Evolutionary conservation across 2,329 filamentous ascomycete species (phyloP).

Genomic region (Simplicillium sp.): DNA sequence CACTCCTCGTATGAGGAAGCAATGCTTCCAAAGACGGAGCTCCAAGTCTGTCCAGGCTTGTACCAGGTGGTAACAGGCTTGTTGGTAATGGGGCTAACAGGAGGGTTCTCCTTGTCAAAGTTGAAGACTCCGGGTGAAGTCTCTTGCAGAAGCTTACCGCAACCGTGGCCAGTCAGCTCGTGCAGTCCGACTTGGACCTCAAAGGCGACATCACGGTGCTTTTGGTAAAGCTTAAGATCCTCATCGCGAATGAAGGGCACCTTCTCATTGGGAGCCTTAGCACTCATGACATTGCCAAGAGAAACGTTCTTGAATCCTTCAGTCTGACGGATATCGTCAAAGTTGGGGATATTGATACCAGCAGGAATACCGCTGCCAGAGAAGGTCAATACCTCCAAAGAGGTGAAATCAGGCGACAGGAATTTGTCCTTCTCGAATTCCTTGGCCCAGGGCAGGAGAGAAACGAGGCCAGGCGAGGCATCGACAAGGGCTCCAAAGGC

Average conservation of each 20-base stretch:
- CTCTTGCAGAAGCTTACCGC: slow-evolving; percentile 88
- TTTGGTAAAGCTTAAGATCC: slow-evolving; percentile 70
- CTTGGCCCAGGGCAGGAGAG: slow-evolving; percentile 75
- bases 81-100: slow-evolving; percentile 67
- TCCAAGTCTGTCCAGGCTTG: slow-evolving; percentile 92
- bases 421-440: slow-evolving; percentile 97
- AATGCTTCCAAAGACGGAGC: slow-evolving; percentile 79
- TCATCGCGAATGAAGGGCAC: slow-evolving; percentile 79
- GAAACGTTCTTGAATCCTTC: slow-evolving; percentile 92
- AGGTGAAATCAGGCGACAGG: slow-evolving; percentile 90
- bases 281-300: slow-evolving; percentile 83
- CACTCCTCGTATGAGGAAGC: slow-evolving; percentile 92
- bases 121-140: slow-evolving; percentile 75
- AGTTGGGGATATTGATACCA: slow-evolving; percentile 62
- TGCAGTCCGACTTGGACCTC: slow-evolving; percentile 95
- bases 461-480: slow-evolving; percentile 73
- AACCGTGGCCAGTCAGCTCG: slow-evolving; percentile 79
- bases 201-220: slow-evolving; percentile 79
- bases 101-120: slow-evolving; percentile 76
- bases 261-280: slow-evolving; percentile 85
- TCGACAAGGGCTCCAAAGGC: slow-evolving; percentile 81
- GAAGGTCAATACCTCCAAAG: slow-evolving; percentile 83
- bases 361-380: slow-evolving; percentile 55
- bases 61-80: slow-evolving; percentile 82
- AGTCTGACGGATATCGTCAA: slow-evolving; percentile 69